Base-by-base conservation (phyloP, 352 stramenopile species). In the Phytophthora niederhauseri region DNA sequence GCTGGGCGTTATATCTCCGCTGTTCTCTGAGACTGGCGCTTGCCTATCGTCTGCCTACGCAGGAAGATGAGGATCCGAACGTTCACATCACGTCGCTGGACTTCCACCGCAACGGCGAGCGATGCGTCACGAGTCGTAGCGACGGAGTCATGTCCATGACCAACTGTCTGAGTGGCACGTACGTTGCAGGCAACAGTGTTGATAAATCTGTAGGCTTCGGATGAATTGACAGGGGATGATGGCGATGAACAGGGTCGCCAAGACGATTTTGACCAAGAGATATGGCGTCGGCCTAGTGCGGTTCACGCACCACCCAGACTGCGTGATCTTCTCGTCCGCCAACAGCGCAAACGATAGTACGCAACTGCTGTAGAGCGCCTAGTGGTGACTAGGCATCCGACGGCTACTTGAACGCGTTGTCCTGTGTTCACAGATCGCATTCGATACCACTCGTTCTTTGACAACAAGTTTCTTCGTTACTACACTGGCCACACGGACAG, bases 381-480 rank as follows among this genome's bases (percentile, higher is more conserved):
- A 20, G 20, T 17, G 26, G 14, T 30, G 6, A 8, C 3, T 4
- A 26, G 26, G 31, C 6, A 9, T 45, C 30, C 41, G 17, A 49
- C 64, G 30, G 55, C 53, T 19, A 22, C 9, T 24, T 53, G 41
- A 24, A 36, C 41, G 64, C 61, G 53, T 63, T 11, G n/a, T 30
- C 15, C 26, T 17, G 17, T 49, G 43, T 66, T 34, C 20, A 14
- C 52, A 95, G 88, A 93, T 53, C 80, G 87, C 54, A 91, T 96
- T 57, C 85, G 89, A 11, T 96, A 96, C 72, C 89, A 96, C 61
- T 96, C 89, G 57, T 81, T 94, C 60, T 96, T 92, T 36, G 89
- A 96, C 79, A 96, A 96, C 73, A 89, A 93, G 48, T 96, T 95
- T 60, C 79, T 96, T 20, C 87, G 89, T n/a, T 95, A 94, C 68